Percentiles rank a stretch among this genome's conserved stretches.
phyloP scores from a whole-genome alignment of 1,284 basidiomycete species.

The Cutaneotrichosporon sp. region DNA sequence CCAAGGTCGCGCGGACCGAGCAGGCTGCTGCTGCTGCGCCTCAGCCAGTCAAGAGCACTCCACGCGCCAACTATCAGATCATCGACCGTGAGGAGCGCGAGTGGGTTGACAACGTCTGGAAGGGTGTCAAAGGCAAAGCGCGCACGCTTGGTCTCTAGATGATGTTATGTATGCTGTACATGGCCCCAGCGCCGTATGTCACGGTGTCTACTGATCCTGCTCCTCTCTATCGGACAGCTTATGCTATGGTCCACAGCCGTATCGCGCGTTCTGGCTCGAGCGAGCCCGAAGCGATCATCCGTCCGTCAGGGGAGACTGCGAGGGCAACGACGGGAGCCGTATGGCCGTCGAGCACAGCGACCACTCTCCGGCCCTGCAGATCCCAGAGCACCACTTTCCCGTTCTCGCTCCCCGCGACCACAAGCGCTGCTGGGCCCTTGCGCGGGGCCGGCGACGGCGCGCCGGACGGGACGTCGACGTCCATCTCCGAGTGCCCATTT shows the following conservation, averaged over 20 bases:
- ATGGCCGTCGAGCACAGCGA: conserved; percentile 62
- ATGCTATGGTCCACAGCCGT: conserved; percentile 8
- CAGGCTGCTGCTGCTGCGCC: not conserved
- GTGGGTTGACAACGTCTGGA: conserved; percentile 45
- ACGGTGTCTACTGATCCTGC: too few relatives aligned
- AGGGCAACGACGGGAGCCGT: conserved; percentile 36
- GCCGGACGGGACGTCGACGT: not conserved
- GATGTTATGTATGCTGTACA: not conserved
- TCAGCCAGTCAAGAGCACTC: not conserved
- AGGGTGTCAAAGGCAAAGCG: conserved; percentile 37
- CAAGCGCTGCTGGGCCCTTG: conserved; percentile 47
- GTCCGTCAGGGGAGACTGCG: conserved; percentile 29
- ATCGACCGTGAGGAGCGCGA: conserved; percentile 42
- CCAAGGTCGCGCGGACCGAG: conserved; percentile 9
- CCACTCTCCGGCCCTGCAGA: conserved; percentile 71
- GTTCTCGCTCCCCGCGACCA: conserved; percentile 88
- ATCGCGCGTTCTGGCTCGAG: conserved; percentile 17
- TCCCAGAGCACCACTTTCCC: conserved; percentile 85
- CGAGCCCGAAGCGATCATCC: conserved; percentile 13
- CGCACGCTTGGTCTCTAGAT: conserved; percentile 21
- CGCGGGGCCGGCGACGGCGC: not conserved
- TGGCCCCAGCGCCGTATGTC: too few relatives aligned
- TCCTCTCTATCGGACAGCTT: not conserved
- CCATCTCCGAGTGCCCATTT: conserved; percentile 6
- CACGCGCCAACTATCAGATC: conserved; percentile 28